Base-by-base conservation (phyloP, 768 basidiomycete species). In the Terana coerulea region DNA sequence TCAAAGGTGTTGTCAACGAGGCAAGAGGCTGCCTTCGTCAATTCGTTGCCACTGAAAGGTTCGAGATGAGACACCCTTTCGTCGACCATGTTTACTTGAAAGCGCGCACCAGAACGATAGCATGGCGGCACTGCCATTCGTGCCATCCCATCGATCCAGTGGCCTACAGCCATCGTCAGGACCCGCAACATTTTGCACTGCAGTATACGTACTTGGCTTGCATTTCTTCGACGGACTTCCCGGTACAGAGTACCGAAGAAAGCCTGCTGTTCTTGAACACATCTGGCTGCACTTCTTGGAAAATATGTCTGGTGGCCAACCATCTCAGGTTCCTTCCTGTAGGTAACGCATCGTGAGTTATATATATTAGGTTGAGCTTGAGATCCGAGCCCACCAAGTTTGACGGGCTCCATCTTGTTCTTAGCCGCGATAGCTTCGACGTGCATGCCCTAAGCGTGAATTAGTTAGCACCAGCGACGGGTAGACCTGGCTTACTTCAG, bases 261-360 rank as follows among this genome's bases (percentile, higher is more conserved):
- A 65, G 34, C 3, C 64, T 49, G 51, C 63, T 69, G 55, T 64
- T 63, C 2, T 60, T 57, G 39, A 67, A 69, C 1, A 66, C 63
- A 28, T 67, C 57, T 8, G 67, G 67, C 0, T 55, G 53, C 2
- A 68, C 61, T 51, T 69, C 69, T 5, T 51, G 52, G 53, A 68
- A 67, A 34, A 70, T 56, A 50, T 69, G 66, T 10, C 57, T 47
- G 1, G 64, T 57, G 3, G 66, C 59, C 10, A 70, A 56, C 12
- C 59, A 53, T 9, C 69, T 60, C 24, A 70, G 44, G 12, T 64
- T 57, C 9, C 70, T 60, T 7, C 54, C 66, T 69, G 44, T 5
- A 25, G 3, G 25, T 10, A n/a, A 22, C 21, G 2, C n/a, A 26
- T 8, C 25, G 14, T 36, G 56, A 0, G 64, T 62, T 11, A 69